Percentiles rank a stretch among this genome's conserved stretches.
Conservation (phyloP, 768 basidiomycete species). For the Lyophyllum semitale region DNA sequence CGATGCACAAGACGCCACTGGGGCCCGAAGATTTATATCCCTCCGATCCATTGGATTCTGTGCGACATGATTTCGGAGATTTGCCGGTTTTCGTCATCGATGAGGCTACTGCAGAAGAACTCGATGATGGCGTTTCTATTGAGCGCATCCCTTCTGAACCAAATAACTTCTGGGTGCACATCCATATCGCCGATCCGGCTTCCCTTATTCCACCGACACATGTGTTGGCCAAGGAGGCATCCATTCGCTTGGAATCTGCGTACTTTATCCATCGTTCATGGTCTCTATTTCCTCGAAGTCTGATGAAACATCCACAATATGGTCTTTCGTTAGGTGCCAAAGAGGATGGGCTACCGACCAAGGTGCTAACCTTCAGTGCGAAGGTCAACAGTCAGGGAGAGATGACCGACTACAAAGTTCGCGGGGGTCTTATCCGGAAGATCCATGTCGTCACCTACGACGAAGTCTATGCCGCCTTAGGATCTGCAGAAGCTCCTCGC, state of each 20-base stretch:
- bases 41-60: slow-evolving; percentile 61
- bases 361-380: slow-evolving; percentile 79
- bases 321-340: slow-evolving; percentile 44
- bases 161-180: slow-evolving; percentile 75
- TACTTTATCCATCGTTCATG: slow-evolving; percentile 69
- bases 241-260: slow-evolving; percentile 45
- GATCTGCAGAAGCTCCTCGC: slow-evolving; percentile 9
- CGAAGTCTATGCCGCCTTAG: slow-evolving; percentile 57
- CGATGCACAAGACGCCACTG: slow-evolving; percentile 33
- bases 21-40: slow-evolving; percentile 68
- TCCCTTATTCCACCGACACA: slow-evolving; percentile 74
- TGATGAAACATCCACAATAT: slow-evolving; percentile 44
- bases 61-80: slow-evolving; percentile 87
- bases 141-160: slow-evolving; percentile 65
- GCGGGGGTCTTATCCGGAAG: slow-evolving; percentile 75
- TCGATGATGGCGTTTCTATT: slow-evolving; percentile 92
- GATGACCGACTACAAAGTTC: slow-evolving; percentile 70
- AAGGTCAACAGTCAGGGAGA: slow-evolving; percentile 63
- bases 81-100: slow-evolving; percentile 88
- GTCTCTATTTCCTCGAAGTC: slow-evolving; percentile 70
- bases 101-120: slow-evolving; percentile 73
- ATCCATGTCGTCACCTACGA: slow-evolving; percentile 66
- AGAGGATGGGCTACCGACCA: slow-evolving; percentile 41
- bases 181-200: slow-evolving; percentile 94
- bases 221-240: slow-evolving; percentile 58